Evolutionary conservation across 345 rosid genomes (phyloP).

Genomic region (Triadica sebifera): DNA sequence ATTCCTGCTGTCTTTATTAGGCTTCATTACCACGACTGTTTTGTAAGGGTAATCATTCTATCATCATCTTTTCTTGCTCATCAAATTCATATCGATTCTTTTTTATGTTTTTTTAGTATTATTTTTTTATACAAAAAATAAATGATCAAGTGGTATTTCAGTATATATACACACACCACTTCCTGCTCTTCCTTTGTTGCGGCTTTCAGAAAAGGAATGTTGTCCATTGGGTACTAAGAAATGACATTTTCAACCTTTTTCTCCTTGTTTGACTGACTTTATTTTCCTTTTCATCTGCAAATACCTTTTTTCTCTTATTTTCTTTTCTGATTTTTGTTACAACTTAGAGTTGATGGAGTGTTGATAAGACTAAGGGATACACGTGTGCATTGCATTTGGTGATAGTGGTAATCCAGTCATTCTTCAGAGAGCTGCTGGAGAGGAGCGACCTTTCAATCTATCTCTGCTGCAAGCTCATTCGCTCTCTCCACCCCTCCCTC

Average conservation of each 20-base stretch:
- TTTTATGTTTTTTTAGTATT: no score
- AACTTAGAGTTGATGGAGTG: conserved; percentile 98
- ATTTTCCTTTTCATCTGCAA: neutral
- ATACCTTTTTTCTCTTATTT: neutral
- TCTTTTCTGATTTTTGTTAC: conserved; percentile 16
- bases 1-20: conserved; percentile 1
- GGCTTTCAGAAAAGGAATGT: neutral
- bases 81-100: neutral
- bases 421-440: no score
- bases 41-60: neutral
- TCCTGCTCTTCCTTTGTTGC: no score
- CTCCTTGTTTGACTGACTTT: neutral
- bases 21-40: conserved; percentile 8
- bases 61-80: neutral
- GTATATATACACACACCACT: no score
- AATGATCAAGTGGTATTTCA: no score
- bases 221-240: neutral
- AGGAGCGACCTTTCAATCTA: conserved; percentile 62
- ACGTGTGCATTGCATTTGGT: conserved; percentile 70
- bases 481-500: conserved; percentile 17
- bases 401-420: conserved; percentile 46
- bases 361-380: conserved; percentile 96
- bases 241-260: neutral
- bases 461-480: conserved; percentile 56
- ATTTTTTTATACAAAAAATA: neutral